Evolutionary conservation across 2,329 filamentous ascomycete species (phyloP), one percentile per base, ranked within the genome.

Genomic region (Alternaria sp.): DNA sequence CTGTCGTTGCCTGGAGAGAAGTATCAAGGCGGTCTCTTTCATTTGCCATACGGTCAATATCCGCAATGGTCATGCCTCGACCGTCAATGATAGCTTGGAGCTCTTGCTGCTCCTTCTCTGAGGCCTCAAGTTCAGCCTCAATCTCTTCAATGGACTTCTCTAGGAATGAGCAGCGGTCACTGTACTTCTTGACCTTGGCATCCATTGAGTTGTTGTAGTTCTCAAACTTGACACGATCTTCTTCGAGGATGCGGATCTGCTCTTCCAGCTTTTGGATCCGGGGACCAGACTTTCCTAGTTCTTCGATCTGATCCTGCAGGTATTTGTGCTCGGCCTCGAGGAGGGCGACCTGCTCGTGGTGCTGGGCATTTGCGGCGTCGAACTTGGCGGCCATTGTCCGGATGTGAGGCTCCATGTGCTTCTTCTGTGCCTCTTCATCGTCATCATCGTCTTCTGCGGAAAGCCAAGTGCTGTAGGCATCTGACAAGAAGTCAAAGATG

Each of bases 41-140:
- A 36, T 92, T 90, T 71, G 93, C 97, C 95, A 99, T 97, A 80
- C 96, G 93, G 85, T 99, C 96, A 77, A 99, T 98, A 86, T 99
- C 96, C 82, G 96, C 92, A 82, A 97, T 96, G 74, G 93, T 96
- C 78, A 99, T 94, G 3, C 96, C 96, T 77, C 97, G 93, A 71
- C 91, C 90, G 79, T 98, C 96, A 26, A 99, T 93, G 28, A 91
- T 90, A 62, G 91, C 89, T 78, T 98, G 95, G 10, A 99, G 85
- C 28, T 87, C 86, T 45, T 88, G 83, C 65, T 93, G 89, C 79
- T 99, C 96, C 15, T 91, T 89, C 68, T 98, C 94, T 0, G 76
- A 72, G 61, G 93, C 89, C 78, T 99, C 96, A 3, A 92, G 89
- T 67, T 98, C 94, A 0, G 91, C 91, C 72, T 93, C 91, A 21